These are phyloP conservation scores for Przewalskia tangutica DNA, from an alignment of 257 asterid species.

Conservation along the genomic window DNA sequence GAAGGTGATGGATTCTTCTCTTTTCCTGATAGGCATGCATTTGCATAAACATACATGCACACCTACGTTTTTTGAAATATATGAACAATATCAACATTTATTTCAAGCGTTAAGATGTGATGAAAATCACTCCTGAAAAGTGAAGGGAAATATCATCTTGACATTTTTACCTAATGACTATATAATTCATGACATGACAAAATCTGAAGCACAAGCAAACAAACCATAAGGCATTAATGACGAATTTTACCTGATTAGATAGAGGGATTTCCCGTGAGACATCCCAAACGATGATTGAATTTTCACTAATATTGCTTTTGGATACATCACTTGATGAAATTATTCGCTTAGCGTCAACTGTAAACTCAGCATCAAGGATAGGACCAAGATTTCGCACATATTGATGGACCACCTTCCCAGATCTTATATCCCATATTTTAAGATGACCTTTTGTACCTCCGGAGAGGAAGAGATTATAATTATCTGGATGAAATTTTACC, in stretches of 20 bases:
- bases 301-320: constrained; percentile 72
- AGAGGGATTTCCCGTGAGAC: constrained; percentile 68
- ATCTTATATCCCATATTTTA: constrained; percentile 78
- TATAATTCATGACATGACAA: neutral
- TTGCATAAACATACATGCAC: neutral
- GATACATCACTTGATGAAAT: constrained; percentile 80
- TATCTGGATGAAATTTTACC: constrained; percentile 61
- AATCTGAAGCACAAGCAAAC: neutral
- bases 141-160: neutral
- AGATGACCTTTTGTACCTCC: constrained; percentile 89
- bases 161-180: neutral
- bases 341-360: constrained; percentile 54
- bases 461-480: constrained; percentile 62
- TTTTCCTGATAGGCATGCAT: neutral
- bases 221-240: neutral
- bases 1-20: neutral
- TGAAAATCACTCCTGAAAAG: neutral
- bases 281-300: constrained; percentile 88
- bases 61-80: neutral
- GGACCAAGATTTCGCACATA: constrained; percentile 68
- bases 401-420: constrained; percentile 59
- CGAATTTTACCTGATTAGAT: constrained; percentile 66
- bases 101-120: neutral
- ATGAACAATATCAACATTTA: neutral
- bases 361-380: constrained; percentile 78